Evolutionary conservation across 2,329 filamentous ascomycete species (phyloP).

Genomic region (Colletotrichum sp.): DNA sequence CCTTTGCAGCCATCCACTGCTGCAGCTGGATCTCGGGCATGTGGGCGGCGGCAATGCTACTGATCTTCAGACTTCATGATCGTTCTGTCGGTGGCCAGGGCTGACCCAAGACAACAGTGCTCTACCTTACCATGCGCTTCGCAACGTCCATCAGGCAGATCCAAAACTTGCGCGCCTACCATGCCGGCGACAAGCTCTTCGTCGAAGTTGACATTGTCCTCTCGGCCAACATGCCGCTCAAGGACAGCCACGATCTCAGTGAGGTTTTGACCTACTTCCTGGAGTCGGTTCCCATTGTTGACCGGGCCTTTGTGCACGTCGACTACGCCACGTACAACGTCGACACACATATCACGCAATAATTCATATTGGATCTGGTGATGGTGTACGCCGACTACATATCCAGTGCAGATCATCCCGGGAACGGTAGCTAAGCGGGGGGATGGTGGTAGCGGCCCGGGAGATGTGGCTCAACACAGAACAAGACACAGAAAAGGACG

Average conservation of each 20-base stretch:
- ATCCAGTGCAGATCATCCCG: neutral
- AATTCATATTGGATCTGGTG: conserved; percentile 25
- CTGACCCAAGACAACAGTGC: conserved; percentile 44
- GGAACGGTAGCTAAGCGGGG: neutral
- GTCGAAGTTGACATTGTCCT: conserved; percentile 84
- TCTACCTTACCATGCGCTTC: conserved; percentile 94
- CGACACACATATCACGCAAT: conserved; percentile 61
- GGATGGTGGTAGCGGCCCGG: neutral
- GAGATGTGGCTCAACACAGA: neutral
- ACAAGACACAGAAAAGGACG: neutral
- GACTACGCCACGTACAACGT: conserved; percentile 68
- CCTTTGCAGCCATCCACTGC: neutral
- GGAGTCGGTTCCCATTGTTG: conserved; percentile 82
- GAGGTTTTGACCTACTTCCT: conserved; percentile 84
- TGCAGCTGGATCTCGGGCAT: neutral
- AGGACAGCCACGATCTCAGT: conserved; percentile 80
- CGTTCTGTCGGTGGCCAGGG: neutral
- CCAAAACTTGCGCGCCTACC: conserved; percentile 84
- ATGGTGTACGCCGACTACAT: neutral
- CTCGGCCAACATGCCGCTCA: conserved; percentile 74
- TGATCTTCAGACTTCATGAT: neutral
- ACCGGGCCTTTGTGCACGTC: conserved; percentile 72
- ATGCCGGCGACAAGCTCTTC: conserved; percentile 84
- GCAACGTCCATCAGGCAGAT: conserved; percentile 87
- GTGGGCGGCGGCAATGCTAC: neutral